Base-by-base conservation (phyloP, 257 asterid genomes). In the Solanum medicagineum region DNA sequence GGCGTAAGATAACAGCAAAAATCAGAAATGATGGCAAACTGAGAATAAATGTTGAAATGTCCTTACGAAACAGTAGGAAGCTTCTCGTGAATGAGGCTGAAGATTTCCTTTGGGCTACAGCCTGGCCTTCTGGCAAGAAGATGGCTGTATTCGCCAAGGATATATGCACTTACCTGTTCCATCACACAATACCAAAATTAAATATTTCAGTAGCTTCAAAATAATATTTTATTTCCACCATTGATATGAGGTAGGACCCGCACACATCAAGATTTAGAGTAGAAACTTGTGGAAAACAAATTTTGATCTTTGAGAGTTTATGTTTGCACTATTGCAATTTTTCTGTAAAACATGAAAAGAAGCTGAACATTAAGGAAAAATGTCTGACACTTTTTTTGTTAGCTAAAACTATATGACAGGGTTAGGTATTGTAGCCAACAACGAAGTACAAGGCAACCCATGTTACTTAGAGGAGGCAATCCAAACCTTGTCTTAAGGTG, bases 61-160 rank as follows among this genome's bases (percentile, higher is more conserved):
- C 65, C 98, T 92, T 91, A 95, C 99, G 97, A 92, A 84, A 95
- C 98, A 86, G 99, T 90, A 82, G 99, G 99, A 87, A 93, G 97
- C 93, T 95, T 95, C 94, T 95, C 99, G 24, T 95, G 94, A 89
- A 95, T 91, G 88, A 93, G 62, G 89, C 90, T 77, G 89, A 95
- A 95, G 88, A 95, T 90, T 89, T 95, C 99, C 90, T 88, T 94
- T 12, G 98, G 98, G 89, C 93, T 89, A 90, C 95, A 95, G 80
- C 98, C 98, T 80, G 98, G 99, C 84, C 99, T 94, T 89, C 97
- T 91, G 84, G 94, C 93, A 85, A 95, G 93, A 90, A 94, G 97
- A 92, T 95, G 99, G 83, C 99, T 87, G 89, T 95, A 95, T 87
- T 95, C 99, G 88, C 99, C 99, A 90, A 95, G 99, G 84, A 95